Percentiles rank a stretch among this genome's conserved stretches.
Conservation (phyloP, 2,329 filamentous ascomycete genomes). For the Aspergillus tanneri region DNA sequence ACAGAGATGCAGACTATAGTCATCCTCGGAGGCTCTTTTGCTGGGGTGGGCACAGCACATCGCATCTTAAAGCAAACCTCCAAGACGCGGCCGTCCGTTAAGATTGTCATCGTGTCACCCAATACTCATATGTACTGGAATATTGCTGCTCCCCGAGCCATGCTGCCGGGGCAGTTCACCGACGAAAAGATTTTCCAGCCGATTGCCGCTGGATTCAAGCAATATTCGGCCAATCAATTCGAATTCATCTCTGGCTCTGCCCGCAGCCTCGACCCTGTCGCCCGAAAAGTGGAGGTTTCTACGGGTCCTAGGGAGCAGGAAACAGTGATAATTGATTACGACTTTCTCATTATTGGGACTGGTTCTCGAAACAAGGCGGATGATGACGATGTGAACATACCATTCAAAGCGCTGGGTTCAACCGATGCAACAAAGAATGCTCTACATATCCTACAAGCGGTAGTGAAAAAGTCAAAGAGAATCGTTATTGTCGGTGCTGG, state of each 20-base stretch:
- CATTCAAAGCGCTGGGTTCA: background rate
- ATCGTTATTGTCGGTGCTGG: slow-evolving; percentile 1
- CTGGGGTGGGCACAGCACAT: background rate
- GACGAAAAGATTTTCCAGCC: background rate
- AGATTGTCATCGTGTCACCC: background rate
- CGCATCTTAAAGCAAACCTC: background rate
- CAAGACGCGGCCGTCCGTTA: background rate
- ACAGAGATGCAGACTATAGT: background rate
- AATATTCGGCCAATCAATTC: background rate
- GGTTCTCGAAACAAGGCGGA: background rate
- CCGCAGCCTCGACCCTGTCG: background rate
- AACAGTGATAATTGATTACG: background rate
- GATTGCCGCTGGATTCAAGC: background rate
- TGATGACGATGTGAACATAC: too few species aligned
- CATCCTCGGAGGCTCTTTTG: background rate
- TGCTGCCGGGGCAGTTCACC: background rate
- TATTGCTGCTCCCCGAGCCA: background rate
- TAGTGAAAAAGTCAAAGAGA: background rate
- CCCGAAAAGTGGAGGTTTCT: background rate
- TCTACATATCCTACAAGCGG: background rate
- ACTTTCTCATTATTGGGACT: background rate
- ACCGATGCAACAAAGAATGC: background rate
- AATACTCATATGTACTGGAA: slow-evolving; percentile 1
- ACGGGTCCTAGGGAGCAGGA: background rate
- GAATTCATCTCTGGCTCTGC: background rate